Conservation (phyloP, 1,284 basidiomycete genomes). For the Sphaerobolus stellatus region DNA sequence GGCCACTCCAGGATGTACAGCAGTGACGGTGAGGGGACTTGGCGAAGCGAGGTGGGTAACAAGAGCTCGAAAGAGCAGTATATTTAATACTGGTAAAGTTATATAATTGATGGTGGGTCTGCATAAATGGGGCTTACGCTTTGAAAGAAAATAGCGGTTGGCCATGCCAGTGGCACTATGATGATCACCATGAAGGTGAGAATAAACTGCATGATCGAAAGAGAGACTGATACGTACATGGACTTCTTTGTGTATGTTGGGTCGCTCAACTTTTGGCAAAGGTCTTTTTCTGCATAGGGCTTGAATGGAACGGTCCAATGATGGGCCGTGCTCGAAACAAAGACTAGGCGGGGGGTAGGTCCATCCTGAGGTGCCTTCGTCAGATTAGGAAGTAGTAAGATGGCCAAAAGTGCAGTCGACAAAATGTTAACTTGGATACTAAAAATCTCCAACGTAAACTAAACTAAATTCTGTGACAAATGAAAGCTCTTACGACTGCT, state of each 20-base stretch:
- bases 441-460: neutral
- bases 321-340: constrained; percentile 41
- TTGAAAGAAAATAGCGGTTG: constrained; percentile 31
- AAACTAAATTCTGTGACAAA: neutral
- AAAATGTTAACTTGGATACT: constrained; percentile 47
- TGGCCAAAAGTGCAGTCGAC: constrained; percentile 36
- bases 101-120: neutral
- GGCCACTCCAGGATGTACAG: constrained; percentile 51
- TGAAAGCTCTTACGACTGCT: constrained; percentile 25
- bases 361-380: constrained; percentile 32
- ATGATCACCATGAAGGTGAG: no score
- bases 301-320: constrained; percentile 27
- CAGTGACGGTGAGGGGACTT: constrained; percentile 33
- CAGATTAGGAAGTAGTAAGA: constrained; percentile 44
- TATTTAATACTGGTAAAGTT: neutral
- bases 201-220: no score
- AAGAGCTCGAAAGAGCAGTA: constrained; percentile 38
- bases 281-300: constrained; percentile 24
- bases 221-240: no score
- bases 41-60: constrained; percentile 30
- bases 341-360: constrained; percentile 33
- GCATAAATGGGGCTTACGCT: constrained; percentile 27
- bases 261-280: constrained; percentile 31
- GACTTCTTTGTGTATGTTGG: no score
- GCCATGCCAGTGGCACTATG: constrained; percentile 18